phyloP scores from a whole-genome alignment of 2,329 filamentous ascomycete species.

The Colletotrichum musicola region DNA sequence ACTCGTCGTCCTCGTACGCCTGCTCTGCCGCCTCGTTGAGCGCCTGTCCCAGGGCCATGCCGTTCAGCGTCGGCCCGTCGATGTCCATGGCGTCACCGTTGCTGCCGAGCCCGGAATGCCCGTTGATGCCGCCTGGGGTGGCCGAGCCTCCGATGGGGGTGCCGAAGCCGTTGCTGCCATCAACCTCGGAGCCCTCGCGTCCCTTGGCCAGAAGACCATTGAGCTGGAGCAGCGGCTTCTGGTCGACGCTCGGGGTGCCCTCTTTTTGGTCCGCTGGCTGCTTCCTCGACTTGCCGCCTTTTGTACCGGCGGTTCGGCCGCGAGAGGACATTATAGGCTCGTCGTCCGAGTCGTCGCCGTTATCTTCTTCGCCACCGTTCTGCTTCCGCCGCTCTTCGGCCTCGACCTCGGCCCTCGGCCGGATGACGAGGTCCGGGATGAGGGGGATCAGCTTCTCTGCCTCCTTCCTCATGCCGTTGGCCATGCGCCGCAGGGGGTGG shows the following conservation, averaged over 20 bases:
- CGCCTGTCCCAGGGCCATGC: conserved; percentile 72
- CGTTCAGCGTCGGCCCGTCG: conserved; percentile 79
- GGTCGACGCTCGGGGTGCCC: conserved; percentile 80
- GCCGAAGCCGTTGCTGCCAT: conserved; percentile 86
- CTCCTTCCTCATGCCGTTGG: conserved; percentile 95
- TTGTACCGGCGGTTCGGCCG: conserved; percentile 87
- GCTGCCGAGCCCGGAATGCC: conserved; percentile 74
- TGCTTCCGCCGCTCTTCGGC: conserved; percentile 87
- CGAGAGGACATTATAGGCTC: conserved; percentile 98
- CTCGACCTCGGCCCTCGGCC: conserved; percentile 94
- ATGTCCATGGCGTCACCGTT: conserved; percentile 90
- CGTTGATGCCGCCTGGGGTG: conserved; percentile 81
- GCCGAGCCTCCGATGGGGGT: conserved; percentile 83
- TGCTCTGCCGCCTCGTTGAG: conserved; percentile 79
- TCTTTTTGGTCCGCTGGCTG: conserved; percentile 81
- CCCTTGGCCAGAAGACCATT: conserved; percentile 73
- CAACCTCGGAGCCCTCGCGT: conserved; percentile 83
- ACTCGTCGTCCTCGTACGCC: conserved; percentile 90
- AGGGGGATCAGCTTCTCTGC: conserved; percentile 96
- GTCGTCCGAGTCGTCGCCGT: conserved; percentile 92
- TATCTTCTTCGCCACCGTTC: conserved; percentile 85
- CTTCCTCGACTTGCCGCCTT: conserved; percentile 81
- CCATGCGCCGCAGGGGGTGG: conserved; percentile 91
- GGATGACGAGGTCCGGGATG: conserved; percentile 92
- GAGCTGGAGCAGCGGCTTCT: conserved; percentile 78